Evolutionary conservation across 2,329 filamentous ascomycete species (phyloP).

Genomic region (Apiospora koreana): DNA sequence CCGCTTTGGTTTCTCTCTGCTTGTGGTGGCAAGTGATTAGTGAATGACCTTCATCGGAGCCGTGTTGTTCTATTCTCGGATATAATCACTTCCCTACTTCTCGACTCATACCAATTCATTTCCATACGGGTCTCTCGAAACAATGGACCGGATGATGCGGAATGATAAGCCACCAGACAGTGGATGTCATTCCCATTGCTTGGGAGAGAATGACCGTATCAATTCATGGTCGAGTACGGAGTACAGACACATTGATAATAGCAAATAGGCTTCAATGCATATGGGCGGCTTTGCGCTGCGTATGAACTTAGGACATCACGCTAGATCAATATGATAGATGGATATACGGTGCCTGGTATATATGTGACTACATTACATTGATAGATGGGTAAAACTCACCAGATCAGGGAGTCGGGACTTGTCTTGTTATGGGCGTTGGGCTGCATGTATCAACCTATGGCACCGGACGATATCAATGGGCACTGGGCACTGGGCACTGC

Average conservation of each 20-base stretch:
- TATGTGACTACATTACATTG: not conserved
- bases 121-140: not conserved
- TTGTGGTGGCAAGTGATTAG: not conserved
- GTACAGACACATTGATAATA: not conserved
- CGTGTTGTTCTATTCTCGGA: not conserved
- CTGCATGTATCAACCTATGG: not conserved
- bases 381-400: not conserved
- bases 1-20: not conserved
- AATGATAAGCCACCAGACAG: not conserved
- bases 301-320: not conserved
- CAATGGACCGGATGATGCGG: constrained; percentile 4
- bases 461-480: not conserved
- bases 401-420: not conserved
- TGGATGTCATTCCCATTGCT: not conserved
- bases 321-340: not conserved
- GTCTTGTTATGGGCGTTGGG: not conserved
- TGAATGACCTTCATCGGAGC: too few relatives aligned
- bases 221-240: not conserved
- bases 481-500: too few relatives aligned
- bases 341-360: not conserved
- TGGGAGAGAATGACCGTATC: not conserved
- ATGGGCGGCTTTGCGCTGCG: not conserved
- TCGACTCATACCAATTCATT: not conserved
- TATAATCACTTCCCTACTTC: not conserved
- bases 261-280: not conserved